Conservation (phyloP, 805 yeast genomes). For the Pichia thaimueangensis region DNA sequence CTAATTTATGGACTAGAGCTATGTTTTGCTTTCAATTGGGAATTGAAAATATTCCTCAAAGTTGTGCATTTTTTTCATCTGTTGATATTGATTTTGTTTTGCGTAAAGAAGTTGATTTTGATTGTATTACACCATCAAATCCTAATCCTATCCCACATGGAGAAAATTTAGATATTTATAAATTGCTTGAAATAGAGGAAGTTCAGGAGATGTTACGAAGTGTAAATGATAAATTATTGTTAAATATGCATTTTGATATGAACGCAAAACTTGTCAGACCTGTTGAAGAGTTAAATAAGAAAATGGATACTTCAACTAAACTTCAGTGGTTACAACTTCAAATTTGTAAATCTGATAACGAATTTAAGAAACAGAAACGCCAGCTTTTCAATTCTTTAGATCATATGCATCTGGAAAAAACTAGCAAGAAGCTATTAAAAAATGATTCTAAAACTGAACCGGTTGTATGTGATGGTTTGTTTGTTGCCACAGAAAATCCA, state of each 20-base stretch:
- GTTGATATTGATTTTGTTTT: constrained; percentile 85
- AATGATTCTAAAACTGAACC: constrained; percentile 16
- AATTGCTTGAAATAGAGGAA: constrained; percentile 39
- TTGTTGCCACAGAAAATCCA: constrained; percentile 10
- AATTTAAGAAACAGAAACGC: constrained; percentile 25
- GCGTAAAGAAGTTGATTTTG: constrained; percentile 88
- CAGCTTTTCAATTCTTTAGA: constrained; percentile 17
- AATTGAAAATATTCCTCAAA: constrained; percentile 82
- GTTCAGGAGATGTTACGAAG: constrained; percentile 22
- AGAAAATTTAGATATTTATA: constrained; percentile 57
- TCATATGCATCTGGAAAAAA: constrained; percentile 12
- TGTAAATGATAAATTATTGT: constrained; percentile 9
- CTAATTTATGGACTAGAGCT: constrained; percentile 94
- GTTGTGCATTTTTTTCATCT: constrained; percentile 91
- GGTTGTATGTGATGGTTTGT: constrained; percentile 16
- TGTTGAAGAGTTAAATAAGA: constrained; percentile 24
- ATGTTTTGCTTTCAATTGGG: constrained; percentile 93
- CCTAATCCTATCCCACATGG: constrained; percentile 70
- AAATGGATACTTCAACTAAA: constrained; percentile 19
- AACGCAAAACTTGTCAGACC: constrained; percentile 17
- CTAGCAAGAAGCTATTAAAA: constrained; percentile 11
- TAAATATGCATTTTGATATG: constrained; percentile 14
- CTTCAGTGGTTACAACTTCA: constrained; percentile 27
- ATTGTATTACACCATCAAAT: constrained; percentile 88
- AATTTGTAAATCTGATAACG: constrained; percentile 22